Base-by-base conservation (phyloP, 352 stramenopile genomes). In the Phytopythium oedochilum region DNA sequence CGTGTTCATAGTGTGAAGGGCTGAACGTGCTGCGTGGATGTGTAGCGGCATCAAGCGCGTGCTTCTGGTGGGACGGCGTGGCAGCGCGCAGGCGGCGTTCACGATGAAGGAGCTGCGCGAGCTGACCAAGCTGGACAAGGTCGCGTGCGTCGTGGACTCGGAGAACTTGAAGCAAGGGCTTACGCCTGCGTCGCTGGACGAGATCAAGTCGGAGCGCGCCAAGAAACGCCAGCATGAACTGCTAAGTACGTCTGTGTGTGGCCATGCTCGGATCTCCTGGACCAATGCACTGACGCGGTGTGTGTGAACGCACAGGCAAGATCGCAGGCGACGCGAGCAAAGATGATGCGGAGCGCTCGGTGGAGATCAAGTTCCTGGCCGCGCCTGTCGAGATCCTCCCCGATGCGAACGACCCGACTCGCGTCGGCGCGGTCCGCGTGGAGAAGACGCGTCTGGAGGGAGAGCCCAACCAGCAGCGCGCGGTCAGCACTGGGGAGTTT, bases 81-180 rank as follows among this genome's bases (percentile, higher is more conserved):
- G 97, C n/a, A 92, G 87, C 59, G 82, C 96, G 8, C 97, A 99
- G 75, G 94, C 89, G 20, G 92, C 97, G 20, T 99, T 99, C 70
- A 99, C 96, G 29, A 99, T 99, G 66, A 99, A 99, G 59, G 95
- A 98, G 61, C 64, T 97, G 25, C 79, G 92, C 23, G 92, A 97
- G 57, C 61, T 97, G 58, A 96, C 85, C 20, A 92, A 90, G 48
- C 61, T 97, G 32, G 56, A 88, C 29, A 65, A 75, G 31, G 86
- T 90, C 1, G 61, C 76, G 15, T 98, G 92, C 60, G 63, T 96
- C 11, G 86, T 99, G 20, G 65, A 95, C 55, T 68, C 83, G 8
- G 73, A 89, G 12, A 94, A 99, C 58, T 48, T 99, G 38, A 70
- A 90, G n/a, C 43, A 76, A 36, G 94, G 95, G 32, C 68, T 85